These are phyloP conservation scores for Diaporthe sp. DNA, from an alignment of 2,329 filamentous ascomycete species.

Conservation along the genomic window DNA sequence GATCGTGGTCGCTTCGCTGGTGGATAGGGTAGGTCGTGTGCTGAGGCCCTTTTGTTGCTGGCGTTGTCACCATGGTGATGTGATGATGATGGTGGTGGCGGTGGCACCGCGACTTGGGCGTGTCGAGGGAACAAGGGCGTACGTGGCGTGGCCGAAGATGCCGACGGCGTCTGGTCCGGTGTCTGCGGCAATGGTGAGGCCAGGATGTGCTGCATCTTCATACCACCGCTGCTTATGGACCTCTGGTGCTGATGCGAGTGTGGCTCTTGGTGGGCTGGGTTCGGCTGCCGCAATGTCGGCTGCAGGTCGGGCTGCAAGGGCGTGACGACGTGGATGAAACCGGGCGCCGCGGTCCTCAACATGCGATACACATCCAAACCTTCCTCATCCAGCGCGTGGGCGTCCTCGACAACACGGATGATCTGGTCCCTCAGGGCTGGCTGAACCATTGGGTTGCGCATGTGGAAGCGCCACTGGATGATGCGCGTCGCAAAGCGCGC, in stretches of 20 bases:
- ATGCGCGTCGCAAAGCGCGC: constrained; percentile 39
- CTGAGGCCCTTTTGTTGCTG: constrained; percentile 33
- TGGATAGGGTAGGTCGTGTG: constrained; percentile 31
- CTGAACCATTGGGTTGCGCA: constrained; percentile 33
- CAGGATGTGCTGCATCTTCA: constrained; percentile 35
- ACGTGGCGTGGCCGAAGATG: constrained; percentile 35
- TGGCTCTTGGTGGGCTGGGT: neutral
- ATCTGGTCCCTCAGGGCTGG: constrained; percentile 28
- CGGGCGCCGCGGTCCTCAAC: constrained; percentile 36
- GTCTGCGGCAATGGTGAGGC: constrained; percentile 38
- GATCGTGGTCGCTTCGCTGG: constrained; percentile 35
- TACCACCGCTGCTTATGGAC: constrained; percentile 31
- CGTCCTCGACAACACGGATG: constrained; percentile 37
- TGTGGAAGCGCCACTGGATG: constrained; percentile 40
- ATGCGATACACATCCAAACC: constrained; percentile 41
- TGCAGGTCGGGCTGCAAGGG: constrained; percentile 40
- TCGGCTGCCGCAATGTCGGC: neutral
- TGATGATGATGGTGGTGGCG: constrained; percentile 10
- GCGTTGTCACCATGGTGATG: constrained; percentile 9
- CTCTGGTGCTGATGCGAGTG: constrained; percentile 29
- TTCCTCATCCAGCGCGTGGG: constrained; percentile 39
- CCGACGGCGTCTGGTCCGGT: constrained; percentile 34
- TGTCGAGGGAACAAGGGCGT: constrained; percentile 33
- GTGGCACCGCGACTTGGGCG: neutral
- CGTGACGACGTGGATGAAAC: constrained; percentile 37